These are phyloP conservation scores for Candida endomychidarum DNA, from an alignment of 805 yeast genomes.

Conservation along the genomic window DNA sequence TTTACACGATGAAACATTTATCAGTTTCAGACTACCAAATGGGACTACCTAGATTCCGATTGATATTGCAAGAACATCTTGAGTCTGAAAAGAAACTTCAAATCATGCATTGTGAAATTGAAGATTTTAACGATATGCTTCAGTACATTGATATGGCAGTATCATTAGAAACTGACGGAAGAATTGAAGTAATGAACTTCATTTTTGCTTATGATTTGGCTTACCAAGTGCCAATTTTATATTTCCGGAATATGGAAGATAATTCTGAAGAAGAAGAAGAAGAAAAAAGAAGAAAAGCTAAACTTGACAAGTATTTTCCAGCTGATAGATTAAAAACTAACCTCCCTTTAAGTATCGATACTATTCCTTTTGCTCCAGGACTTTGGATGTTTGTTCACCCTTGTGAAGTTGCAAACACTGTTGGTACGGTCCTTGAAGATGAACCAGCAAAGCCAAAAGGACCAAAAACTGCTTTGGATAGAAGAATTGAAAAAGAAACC, in stretches of 20 bases:
- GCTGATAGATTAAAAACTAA: not conserved
- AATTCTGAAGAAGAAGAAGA: not conserved
- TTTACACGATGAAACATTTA: not conserved
- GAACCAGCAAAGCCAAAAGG: not conserved
- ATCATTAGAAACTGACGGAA: too few species aligned
- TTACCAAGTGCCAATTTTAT: slow-evolving; percentile 4
- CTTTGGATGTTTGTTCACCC: slow-evolving; percentile 31
- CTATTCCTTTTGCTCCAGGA: slow-evolving; percentile 15
- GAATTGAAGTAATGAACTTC: too few species aligned
- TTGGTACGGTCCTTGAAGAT: slow-evolving; percentile 9
- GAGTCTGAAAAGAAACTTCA: too few species aligned
- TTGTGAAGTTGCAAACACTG: slow-evolving; percentile 25
- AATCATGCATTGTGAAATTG: too few species aligned
- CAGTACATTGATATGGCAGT: too few species aligned
- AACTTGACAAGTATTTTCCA: not conserved
- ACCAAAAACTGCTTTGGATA: too few species aligned
- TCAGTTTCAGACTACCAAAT: too few species aligned
- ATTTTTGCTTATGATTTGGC: slow-evolving; percentile 1
- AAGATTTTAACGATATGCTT: too few species aligned
- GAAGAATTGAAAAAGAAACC: too few species aligned
- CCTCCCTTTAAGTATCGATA: slow-evolving; percentile 4
- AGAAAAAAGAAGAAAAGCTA: not conserved
- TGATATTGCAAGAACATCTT: too few species aligned
- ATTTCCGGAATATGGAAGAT: slow-evolving; percentile 1
- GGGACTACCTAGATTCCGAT: too few species aligned